A percentile compares a stretch with the other conserved stretches of the same genome.
These are phyloP conservation scores for Pseudisothecium myosuroides DNA, from an alignment of 225 moss, liverwort and hornwort genomes.

Conservation along the genomic window DNA sequence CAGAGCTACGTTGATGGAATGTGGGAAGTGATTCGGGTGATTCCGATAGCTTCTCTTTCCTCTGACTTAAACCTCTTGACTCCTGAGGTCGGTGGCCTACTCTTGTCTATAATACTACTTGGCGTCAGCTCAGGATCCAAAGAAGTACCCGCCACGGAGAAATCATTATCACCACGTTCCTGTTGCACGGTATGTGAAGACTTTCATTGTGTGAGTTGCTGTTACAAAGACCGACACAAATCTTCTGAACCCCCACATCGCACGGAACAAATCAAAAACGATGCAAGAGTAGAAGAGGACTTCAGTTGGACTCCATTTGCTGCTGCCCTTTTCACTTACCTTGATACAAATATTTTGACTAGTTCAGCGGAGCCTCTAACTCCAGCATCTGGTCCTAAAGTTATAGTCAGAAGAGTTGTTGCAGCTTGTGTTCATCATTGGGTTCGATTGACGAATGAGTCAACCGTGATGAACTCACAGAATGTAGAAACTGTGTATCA, in stretches of 20 bases:
- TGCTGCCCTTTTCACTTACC: constrained; percentile 7
- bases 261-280: constrained; percentile 17
- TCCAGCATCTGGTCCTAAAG: not conserved
- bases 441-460: constrained; percentile 5
- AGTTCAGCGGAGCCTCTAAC: not conserved
- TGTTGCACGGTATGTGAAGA: constrained; percentile 20
- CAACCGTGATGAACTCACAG: not conserved
- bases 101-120: constrained; percentile 9
- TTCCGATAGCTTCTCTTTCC: constrained; percentile 10
- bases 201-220: constrained; percentile 22
- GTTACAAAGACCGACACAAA: constrained; percentile 15
- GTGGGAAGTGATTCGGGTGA: constrained; percentile 5
- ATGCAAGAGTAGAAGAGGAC: not conserved
- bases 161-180: not conserved
- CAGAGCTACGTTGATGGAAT: not conserved
- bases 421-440: constrained; percentile 27
- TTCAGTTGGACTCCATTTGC: constrained; percentile 17
- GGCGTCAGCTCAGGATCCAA: constrained; percentile 1
- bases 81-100: constrained; percentile 14
- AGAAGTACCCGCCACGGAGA: not conserved
- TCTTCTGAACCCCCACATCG: constrained; percentile 15
- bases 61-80: not conserved
- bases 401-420: not conserved
- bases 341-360: not conserved
- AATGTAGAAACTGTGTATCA: not conserved